Base-by-base conservation (phyloP, 345 rosid species). In the Erysimum cheiranthoides region DNA sequence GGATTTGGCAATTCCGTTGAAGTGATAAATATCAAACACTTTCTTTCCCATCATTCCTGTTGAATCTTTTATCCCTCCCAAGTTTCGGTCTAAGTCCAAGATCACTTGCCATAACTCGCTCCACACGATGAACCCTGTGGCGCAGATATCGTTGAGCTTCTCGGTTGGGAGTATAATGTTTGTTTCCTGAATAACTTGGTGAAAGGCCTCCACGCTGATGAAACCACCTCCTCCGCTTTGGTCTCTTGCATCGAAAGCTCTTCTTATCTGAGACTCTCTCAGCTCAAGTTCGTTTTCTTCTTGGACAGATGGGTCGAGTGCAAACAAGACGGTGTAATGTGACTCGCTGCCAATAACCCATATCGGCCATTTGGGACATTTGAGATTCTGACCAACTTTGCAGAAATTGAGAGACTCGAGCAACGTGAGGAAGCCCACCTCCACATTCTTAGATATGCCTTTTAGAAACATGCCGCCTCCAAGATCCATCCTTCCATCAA, bases 211-310 rank as follows among this genome's bases (percentile, higher is more conserved):
- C 57, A 86, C 96, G 43, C 88, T 84, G 47, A 96, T 93, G 78
- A 96, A 96, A 40, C 99, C 99, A n/a, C 99, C 98, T 13, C 98
- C 99, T 10, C 98, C 99, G 66, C 99, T 96, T 81, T 96, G 92
- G 83, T 96, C 98, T 76, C 91, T 96, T 38, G 89, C 87, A 74
- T 96, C 95, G 45, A 96, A 96, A 74, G 98, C 95, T 83, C 81
- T 91, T 45, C 96, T 87, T 68, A 96, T 91, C 68, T 84, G 91
- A 3, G 92, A 84, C 71, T 96, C 99, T 80, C 98, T 91, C 80
- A 87, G 84, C 86, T 96, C 99, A 17, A 96, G 86, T 74, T 91
- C 91, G 73, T 93, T 96, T 86, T 96, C 98, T 39, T 93, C 95
- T 81, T 91, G 99, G 68, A 91, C 99, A 6, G 85, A 64, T 36